These are phyloP conservation scores for Entomophthora muscae DNA, from an alignment of 371 early-diverging fungal species.

Conservation along the genomic window DNA sequence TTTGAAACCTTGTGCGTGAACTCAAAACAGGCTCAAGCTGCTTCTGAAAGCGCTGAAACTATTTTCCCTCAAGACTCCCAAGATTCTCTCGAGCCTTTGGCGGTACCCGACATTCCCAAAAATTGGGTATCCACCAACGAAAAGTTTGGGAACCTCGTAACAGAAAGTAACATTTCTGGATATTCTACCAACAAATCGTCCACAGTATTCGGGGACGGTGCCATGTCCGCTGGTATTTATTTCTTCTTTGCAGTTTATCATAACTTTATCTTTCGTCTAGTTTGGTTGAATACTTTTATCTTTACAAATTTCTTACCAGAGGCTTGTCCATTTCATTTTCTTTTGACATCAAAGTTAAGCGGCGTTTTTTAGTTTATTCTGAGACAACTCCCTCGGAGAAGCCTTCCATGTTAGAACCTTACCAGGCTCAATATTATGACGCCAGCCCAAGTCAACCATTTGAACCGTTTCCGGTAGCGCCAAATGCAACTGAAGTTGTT, in stretches of 20 bases:
- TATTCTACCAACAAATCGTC: too few relatives aligned
- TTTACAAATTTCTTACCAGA: too few relatives aligned
- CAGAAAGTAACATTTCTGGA: not conserved
- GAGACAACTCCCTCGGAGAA: too few relatives aligned
- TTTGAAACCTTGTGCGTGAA: not conserved
- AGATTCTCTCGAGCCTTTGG: not conserved
- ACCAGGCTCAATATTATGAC: not conserved
- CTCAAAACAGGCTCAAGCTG: not conserved
- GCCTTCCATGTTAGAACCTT: too few relatives aligned
- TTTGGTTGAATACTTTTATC: not conserved
- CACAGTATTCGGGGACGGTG: too few relatives aligned
- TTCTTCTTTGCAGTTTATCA: too few relatives aligned
- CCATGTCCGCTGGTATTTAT: too few relatives aligned
- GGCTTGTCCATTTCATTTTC: too few relatives aligned
- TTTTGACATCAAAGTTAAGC: not conserved
- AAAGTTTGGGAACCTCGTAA: not conserved
- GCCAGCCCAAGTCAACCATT: not conserved
- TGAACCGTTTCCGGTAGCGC: not conserved
- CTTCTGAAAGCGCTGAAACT: not conserved
- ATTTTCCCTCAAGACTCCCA: not conserved
- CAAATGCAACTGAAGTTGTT: not conserved
- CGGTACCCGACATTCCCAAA: not conserved
- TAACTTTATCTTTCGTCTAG: too few relatives aligned
- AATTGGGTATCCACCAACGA: not conserved
- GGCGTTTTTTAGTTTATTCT: not conserved